Percentiles rank a stretch among this genome's conserved stretches.
Evolutionary conservation across 768 basidiomycete species (phyloP).

Genomic region (Pleurotus sapidus): DNA sequence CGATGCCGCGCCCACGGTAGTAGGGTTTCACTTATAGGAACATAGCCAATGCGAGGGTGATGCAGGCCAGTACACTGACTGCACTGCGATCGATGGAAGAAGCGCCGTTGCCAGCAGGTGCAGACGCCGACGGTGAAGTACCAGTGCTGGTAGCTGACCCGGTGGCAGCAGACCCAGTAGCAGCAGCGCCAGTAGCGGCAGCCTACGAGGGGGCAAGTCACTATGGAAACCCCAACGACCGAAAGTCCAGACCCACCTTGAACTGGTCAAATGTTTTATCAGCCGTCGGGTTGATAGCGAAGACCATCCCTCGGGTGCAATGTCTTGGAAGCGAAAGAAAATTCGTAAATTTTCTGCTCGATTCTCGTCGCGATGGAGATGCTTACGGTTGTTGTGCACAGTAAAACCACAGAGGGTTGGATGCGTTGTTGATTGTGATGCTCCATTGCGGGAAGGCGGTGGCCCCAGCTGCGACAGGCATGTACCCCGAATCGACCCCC

Average conservation of each 20-base stretch:
- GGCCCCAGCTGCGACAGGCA: constrained; percentile 32
- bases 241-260: constrained; percentile 19
- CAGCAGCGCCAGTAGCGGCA: constrained; percentile 20
- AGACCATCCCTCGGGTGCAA: constrained; percentile 51
- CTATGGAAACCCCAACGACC: background rate
- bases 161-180: constrained; percentile 14
- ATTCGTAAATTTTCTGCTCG: background rate
- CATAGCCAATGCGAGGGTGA: background rate
- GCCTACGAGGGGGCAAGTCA: constrained; percentile 11
- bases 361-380: background rate
- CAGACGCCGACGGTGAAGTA: constrained; percentile 9
- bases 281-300: constrained; percentile 49
- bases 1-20: background rate
- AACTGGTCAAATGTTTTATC: constrained; percentile 40
- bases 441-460: constrained; percentile 34
- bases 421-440: constrained; percentile 29
- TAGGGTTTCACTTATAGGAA: background rate
- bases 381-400: constrained; percentile 37
- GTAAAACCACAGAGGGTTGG: constrained; percentile 54
- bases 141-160: constrained; percentile 9
- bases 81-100: background rate
- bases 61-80: background rate
- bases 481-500: constrained; percentile 46
- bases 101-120: background rate
- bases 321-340: constrained; percentile 26